Evolutionary conservation across 306 rosid species (phyloP).

Genomic region (Cicer bijugum): DNA sequence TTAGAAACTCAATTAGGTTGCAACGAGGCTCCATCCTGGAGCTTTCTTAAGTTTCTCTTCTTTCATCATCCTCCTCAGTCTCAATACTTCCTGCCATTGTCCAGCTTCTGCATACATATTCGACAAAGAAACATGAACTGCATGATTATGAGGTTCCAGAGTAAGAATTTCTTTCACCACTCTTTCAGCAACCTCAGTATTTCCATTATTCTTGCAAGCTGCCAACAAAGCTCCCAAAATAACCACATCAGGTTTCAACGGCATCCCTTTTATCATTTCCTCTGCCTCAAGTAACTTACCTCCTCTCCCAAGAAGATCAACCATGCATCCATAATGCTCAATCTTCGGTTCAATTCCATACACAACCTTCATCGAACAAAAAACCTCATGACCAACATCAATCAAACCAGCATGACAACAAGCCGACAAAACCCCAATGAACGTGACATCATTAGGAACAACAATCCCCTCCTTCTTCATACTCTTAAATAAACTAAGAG

Average conservation of each 20-base stretch:
- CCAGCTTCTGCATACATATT: conserved; percentile 64
- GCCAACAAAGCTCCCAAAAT: conserved; percentile 58
- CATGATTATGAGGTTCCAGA: conserved; percentile 56
- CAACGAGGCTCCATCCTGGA: conserved; percentile 59
- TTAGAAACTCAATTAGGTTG: conserved; percentile 32
- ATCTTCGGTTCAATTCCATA: conserved; percentile 55
- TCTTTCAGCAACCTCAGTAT: conserved; percentile 54
- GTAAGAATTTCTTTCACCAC: conserved; percentile 51
- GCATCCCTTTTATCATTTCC: conserved; percentile 50
- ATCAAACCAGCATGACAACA: conserved; percentile 60
- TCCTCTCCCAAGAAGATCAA: conserved; percentile 58
- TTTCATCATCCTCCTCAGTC: conserved; percentile 56
- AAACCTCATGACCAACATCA: conserved; percentile 47
- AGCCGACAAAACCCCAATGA: conserved; percentile 55
- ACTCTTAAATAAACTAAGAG: conserved; percentile 47
- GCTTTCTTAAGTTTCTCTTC: conserved; percentile 53
- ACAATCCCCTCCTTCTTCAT: conserved; percentile 44
- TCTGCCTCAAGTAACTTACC: conserved; percentile 54
- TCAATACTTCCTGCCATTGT: conserved; percentile 56
- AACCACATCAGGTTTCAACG: conserved; percentile 55
- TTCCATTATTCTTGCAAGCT: conserved; percentile 54
- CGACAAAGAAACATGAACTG: conserved; percentile 55
- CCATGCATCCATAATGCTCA: conserved; percentile 61
- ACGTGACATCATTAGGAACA: conserved; percentile 54
- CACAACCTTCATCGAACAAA: conserved; percentile 46